These are phyloP conservation scores for Castanea crenata DNA, from an alignment of 306 rosid species.

Conservation along the genomic window DNA sequence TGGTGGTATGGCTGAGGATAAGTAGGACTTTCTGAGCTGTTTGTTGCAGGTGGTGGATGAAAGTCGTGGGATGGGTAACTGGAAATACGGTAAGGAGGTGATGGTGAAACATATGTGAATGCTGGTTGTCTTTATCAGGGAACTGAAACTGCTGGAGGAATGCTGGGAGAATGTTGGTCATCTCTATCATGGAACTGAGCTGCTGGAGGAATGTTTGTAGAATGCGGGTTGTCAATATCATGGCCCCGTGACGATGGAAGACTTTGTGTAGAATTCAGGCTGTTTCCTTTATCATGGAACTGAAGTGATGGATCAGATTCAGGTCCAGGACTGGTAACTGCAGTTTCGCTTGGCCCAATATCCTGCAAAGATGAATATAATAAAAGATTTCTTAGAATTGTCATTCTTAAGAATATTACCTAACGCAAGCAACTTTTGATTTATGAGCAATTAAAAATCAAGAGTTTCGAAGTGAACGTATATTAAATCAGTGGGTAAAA, in stretches of 20 bases:
- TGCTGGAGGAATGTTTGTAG: conserved; percentile 46
- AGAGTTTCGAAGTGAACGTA: not conserved
- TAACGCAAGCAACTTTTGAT: not conserved
- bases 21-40: conserved; percentile 53
- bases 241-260: conserved; percentile 17
- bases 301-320: conserved; percentile 45
- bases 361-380: conserved; percentile 55
- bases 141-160: conserved; percentile 45
- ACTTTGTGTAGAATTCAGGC: conserved; percentile 1
- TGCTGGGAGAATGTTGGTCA: conserved; percentile 43
- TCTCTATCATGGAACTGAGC: conserved; percentile 47
- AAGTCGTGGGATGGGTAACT: conserved; percentile 67
- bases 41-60: conserved; percentile 52
- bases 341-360: conserved; percentile 47
- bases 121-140: conserved; percentile 49
- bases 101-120: conserved; percentile 42
- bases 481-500: not conserved
- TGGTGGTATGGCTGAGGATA: conserved; percentile 63
- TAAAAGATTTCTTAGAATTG: not conserved
- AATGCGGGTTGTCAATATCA: conserved; percentile 33
- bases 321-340: conserved; percentile 40
- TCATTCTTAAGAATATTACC: not conserved
- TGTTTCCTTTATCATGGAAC: conserved; percentile 40
- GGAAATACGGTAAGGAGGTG: conserved; percentile 58
- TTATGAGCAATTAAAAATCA: not conserved